Percentiles rank a stretch among this genome's conserved stretches.
phyloP scores from a whole-genome alignment of 2,329 filamentous ascomycete species.

The Blastomyces gilchristii region DNA sequence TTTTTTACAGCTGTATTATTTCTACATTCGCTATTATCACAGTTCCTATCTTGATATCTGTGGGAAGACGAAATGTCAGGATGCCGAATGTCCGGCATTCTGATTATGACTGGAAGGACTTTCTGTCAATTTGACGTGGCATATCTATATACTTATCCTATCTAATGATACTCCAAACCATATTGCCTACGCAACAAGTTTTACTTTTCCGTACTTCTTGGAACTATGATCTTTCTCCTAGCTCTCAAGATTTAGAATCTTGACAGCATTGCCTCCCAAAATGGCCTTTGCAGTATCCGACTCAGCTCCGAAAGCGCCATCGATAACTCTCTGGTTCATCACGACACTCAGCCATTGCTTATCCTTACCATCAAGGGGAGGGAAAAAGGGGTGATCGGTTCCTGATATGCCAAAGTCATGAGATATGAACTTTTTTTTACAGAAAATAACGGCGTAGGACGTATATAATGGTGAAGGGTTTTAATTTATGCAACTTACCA shows the following conservation, averaged over 20 bases:
- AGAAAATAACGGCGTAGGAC: not conserved
- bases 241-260: conserved; percentile 29
- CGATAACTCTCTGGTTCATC: conserved; percentile 38
- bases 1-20: not conserved
- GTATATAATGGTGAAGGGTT: not conserved
- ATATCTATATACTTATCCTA: not conserved
- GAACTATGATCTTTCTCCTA: not conserved
- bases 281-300: conserved; percentile 26
- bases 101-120: not conserved
- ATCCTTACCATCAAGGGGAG: conserved; percentile 28
- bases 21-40: not conserved
- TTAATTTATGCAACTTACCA: conserved; percentile 20
- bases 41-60: not conserved
- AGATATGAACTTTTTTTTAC: no score
- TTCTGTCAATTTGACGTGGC: not conserved
- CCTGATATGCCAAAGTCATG: conserved; percentile 20
- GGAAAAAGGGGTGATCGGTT: conserved; percentile 39
- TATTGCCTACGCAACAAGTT: not conserved
- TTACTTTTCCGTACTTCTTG: not conserved
- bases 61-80: not conserved
- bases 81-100: not conserved
- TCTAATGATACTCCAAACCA: not conserved
- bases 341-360: conserved; percentile 39
- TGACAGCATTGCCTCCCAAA: conserved; percentile 37
- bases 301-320: conserved; percentile 27